Conservation (phyloP, 352 stramenopile species). For the Phytophthora pistaciae region DNA sequence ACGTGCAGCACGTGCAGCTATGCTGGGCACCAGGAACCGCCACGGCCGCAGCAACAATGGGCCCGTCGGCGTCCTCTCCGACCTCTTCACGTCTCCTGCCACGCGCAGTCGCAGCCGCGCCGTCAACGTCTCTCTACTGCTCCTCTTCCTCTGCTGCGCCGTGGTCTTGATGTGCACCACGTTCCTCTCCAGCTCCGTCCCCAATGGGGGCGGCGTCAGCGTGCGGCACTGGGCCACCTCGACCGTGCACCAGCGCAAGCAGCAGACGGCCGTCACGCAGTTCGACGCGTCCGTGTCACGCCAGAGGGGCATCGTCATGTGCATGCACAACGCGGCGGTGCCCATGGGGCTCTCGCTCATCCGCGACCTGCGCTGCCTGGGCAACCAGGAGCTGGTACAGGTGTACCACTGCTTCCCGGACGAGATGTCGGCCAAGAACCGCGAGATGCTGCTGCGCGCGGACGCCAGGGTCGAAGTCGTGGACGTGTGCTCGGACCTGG, state of each 20-base stretch:
- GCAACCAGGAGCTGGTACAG: constrained; percentile 49
- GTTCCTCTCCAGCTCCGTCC: constrained; percentile 11
- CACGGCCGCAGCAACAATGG: background rate
- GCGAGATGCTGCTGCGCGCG: constrained; percentile 16
- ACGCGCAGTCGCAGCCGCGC: background rate
- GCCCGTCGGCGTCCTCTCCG: background rate
- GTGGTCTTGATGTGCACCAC: constrained; percentile 13
- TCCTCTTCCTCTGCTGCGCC: constrained; percentile 21
- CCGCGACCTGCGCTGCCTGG: constrained; percentile 33
- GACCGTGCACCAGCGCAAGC: constrained; percentile 21
- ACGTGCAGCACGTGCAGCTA: background rate
- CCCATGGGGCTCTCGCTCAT: constrained; percentile 47
- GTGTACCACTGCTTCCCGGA: constrained; percentile 46
- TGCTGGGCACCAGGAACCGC: background rate
- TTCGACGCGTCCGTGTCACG: constrained; percentile 31
- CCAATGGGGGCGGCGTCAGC: background rate
- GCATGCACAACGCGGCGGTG: constrained; percentile 36
- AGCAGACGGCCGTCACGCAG: constrained; percentile 8
- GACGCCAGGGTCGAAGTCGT: constrained; percentile 43
- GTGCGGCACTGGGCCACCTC: constrained; percentile 16
- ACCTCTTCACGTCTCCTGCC: background rate
- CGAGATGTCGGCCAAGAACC: constrained; percentile 38
- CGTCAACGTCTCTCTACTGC: background rate
- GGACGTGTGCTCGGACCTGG: constrained; percentile 43
- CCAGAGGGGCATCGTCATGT: constrained; percentile 43